phyloP scores from a whole-genome alignment of 2,329 filamentous ascomycete species.

The Epichloe gansuensis region DNA sequence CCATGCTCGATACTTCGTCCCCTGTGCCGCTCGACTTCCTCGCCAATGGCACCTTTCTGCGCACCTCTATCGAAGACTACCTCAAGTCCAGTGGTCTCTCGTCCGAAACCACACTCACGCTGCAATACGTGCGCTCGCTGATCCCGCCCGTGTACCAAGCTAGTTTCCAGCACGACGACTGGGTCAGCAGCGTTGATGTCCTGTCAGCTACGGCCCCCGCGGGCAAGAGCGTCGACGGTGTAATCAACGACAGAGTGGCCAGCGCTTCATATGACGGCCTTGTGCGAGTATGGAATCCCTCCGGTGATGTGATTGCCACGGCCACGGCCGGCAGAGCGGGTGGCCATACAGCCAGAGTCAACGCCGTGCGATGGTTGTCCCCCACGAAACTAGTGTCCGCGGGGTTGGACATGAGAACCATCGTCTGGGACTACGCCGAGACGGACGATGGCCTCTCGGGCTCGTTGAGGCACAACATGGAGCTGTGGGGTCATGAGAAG shows the following conservation, averaged over 20 bases:
- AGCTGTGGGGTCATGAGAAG: conserved; percentile 72
- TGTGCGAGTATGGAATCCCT: conserved; percentile 78
- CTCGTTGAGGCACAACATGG: conserved; percentile 57
- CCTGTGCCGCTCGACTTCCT: conserved; percentile 87
- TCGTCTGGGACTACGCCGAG: conserved; percentile 81
- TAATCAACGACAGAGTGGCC: conserved; percentile 47
- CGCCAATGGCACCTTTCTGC: conserved; percentile 83
- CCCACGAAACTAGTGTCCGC: conserved; percentile 68
- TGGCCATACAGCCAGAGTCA: conserved; percentile 65
- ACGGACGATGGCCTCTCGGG: conserved; percentile 45
- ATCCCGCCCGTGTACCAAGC: conserved; percentile 81
- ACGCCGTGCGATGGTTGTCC: conserved; percentile 73
- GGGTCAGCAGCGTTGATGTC: conserved; percentile 81
- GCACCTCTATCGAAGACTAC: conserved; percentile 82
- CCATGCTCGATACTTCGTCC: conserved; percentile 50
- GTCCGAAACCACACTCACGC: conserved; percentile 69
- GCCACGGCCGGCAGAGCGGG: conserved; percentile 53
- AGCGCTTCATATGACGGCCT: conserved; percentile 90
- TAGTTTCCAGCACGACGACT: conserved; percentile 94
- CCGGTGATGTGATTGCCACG: conserved; percentile 70
- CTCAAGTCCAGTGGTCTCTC: conserved; percentile 77
- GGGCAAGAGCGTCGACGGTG: conserved; percentile 30
- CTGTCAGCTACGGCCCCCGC: conserved; percentile 54
- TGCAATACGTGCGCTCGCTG: conserved; percentile 88
- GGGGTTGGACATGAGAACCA: conserved; percentile 71